A percentile compares a stretch with the other conserved stretches of the same genome.
Conservation (phyloP, 1,284 basidiomycete genomes). For the Ganoderma resinaceum region DNA sequence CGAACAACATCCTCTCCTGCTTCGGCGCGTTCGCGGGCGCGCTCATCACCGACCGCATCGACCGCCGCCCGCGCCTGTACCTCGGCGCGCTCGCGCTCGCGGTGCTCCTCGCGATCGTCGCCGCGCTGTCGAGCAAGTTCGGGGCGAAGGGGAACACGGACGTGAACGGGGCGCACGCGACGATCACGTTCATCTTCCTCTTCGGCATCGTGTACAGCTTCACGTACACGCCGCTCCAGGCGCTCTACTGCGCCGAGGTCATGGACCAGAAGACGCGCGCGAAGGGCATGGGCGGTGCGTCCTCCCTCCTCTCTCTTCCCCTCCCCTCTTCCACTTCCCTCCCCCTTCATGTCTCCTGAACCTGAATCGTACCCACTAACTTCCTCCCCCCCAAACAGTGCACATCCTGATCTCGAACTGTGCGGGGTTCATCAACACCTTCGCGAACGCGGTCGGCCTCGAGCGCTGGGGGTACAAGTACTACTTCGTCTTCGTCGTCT, state of each 20-base stretch:
- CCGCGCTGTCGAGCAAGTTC: conserved; percentile 17
- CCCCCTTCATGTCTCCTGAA: not conserved
- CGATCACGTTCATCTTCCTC: conserved; percentile 22
- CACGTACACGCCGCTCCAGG: conserved; percentile 22
- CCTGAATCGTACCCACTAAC: not conserved
- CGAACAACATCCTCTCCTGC: conserved; percentile 25
- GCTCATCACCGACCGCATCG: conserved; percentile 17
- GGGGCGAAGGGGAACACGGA: conserved; percentile 16
- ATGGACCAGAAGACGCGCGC: conserved; percentile 19
- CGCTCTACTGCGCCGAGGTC: conserved; percentile 23
- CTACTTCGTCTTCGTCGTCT: conserved; percentile 27
- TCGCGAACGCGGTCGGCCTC: conserved; percentile 26
- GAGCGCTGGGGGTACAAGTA: conserved; percentile 21
- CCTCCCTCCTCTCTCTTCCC: not conserved
- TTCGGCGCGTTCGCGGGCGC: conserved; percentile 20
- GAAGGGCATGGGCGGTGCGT: conserved; percentile 21
- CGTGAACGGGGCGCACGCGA: conserved; percentile 18
- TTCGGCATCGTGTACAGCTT: conserved; percentile 21
- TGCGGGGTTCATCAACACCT: conserved; percentile 24
- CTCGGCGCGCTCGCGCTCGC: conserved; percentile 19
- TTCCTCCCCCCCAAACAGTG: not conserved
- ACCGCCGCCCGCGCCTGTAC: conserved; percentile 19
- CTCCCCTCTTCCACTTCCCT: not conserved
- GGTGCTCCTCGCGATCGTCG: conserved; percentile 16
- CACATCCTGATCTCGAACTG: conserved; percentile 20